Evolutionary conservation across 2,329 filamentous ascomycete genomes (phyloP), one percentile per base, ranked within the genome.

Genomic region (Sarocladium brachiariae): DNA sequence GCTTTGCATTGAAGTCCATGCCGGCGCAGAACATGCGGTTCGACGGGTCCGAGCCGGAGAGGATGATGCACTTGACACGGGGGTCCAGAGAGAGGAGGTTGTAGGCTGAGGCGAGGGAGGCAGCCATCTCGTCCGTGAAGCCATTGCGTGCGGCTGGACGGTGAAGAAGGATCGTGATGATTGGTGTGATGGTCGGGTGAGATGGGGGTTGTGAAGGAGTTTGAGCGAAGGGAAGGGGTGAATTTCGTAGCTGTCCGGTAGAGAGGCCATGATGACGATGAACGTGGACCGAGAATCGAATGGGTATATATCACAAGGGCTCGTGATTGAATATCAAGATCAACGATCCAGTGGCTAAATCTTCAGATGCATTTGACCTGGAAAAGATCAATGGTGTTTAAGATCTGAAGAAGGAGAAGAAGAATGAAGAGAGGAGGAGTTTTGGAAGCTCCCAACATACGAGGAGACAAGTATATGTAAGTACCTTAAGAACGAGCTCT

Each of bases 121-220:
- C 59, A 58, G 77, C 76, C 81, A 88, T 87, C 13, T 66, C 70
- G 18, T 74, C 69, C 2, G 82, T 87, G 65, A 88, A 87, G 53
- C 81, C 84, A 74, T 89, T 88, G 67, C 83, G 74, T 53, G 80
- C 80, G 10, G 69, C 64, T 0, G 84, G 85, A 16, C 86, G 79
- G 67, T 85, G 73, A 35, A 88, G 75, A 2, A 78, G 78, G 30
- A 87, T 64, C 54, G 87, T 63, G 47, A 88, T 73, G 49, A 86
- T 74, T 14, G 76, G 75, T 1, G 83, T 86, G 13, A 78, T 75
- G 2, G 73, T 68, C 10, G 74, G 63, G 0, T 83, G 79, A 8
- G 67, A 65, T 2, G 63, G 52, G 76, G 76, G 55, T 77, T 67
- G 58, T 80, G 76, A 41, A 69, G 70, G 59, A 79, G 61, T 43